A percentile compares a stretch with the other conserved stretches of the same genome.
These are phyloP conservation scores for Teunomyces tritomae DNA, from an alignment of 805 yeast species.

Conservation along the genomic window DNA sequence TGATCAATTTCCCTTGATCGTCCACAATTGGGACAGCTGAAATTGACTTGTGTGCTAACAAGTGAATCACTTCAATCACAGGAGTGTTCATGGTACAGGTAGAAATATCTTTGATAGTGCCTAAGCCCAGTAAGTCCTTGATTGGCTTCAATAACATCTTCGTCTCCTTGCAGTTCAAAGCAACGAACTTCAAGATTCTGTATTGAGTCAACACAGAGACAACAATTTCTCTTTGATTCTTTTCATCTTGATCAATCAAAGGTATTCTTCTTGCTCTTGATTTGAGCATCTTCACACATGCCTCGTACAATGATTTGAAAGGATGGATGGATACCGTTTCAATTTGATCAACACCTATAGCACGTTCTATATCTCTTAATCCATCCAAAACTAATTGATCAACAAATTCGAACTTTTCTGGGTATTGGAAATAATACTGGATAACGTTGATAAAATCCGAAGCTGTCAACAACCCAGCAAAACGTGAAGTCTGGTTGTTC, in stretches of 20 bases:
- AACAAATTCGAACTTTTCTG: slow-evolving; percentile 83
- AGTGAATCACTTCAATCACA: slow-evolving; percentile 86
- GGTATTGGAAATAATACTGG: slow-evolving; percentile 86
- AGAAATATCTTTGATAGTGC: slow-evolving; percentile 51
- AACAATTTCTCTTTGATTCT: slow-evolving; percentile 88
- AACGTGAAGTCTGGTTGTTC: slow-evolving; percentile 84
- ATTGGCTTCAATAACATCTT: slow-evolving; percentile 77
- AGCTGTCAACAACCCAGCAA: slow-evolving; percentile 92
- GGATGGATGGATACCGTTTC: slow-evolving; percentile 91
- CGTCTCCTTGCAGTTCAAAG: slow-evolving; percentile 93
- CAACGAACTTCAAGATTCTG: slow-evolving; percentile 91
- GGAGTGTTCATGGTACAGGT: slow-evolving; percentile 90
- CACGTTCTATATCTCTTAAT: slow-evolving; percentile 78
- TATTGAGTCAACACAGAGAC: slow-evolving; percentile 95
- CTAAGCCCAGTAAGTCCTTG: slow-evolving; percentile 63
- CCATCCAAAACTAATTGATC: slow-evolving; percentile 85
- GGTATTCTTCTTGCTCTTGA: slow-evolving; percentile 92
- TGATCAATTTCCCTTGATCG: slow-evolving; percentile 61
- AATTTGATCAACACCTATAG: slow-evolving; percentile 80
- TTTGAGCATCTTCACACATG: slow-evolving; percentile 87
- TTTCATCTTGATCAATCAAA: slow-evolving; percentile 89
- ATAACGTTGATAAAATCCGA: slow-evolving; percentile 93
- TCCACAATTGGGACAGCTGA: slow-evolving; percentile 93
- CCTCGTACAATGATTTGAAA: slow-evolving; percentile 82
- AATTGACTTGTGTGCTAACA: slow-evolving; percentile 74